Conservation (phyloP, 116 monocot genomes). For the Dioscorea cayenensis region DNA sequence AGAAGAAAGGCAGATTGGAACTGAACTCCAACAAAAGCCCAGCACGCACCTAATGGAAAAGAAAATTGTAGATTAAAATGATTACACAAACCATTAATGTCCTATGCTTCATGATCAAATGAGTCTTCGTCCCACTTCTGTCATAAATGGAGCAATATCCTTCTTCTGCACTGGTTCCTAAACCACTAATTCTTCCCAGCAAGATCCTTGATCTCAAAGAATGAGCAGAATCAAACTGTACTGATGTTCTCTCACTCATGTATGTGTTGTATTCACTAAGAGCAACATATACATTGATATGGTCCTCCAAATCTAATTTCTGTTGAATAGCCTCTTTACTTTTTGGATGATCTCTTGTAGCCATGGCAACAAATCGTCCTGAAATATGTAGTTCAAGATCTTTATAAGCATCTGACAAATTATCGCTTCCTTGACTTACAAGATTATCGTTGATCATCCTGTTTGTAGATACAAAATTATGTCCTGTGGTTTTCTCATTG, state of each 20-base stretch:
- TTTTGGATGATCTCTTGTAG: conserved; percentile 50
- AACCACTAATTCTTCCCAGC: conserved; percentile 74
- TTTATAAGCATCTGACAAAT: conserved; percentile 47
- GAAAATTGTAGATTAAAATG: background rate
- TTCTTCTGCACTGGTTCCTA: conserved; percentile 78
- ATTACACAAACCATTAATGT: conserved; percentile 69
- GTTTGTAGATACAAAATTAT: conserved; percentile 4
- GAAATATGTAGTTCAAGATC: conserved; percentile 74
- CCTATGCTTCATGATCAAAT: conserved; percentile 86
- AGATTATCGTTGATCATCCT: conserved; percentile 13
- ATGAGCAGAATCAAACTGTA: conserved; percentile 4
- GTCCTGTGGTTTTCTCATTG: conserved; percentile 9
- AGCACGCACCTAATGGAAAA: background rate
- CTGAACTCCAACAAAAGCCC: background rate
- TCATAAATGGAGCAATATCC: conserved; percentile 77
- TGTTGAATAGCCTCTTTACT: conserved; percentile 14
- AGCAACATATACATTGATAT: conserved; percentile 70
- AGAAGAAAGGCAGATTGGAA: background rate
- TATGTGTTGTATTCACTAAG: conserved; percentile 15
- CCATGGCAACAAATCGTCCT: conserved; percentile 71
- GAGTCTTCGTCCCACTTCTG: conserved; percentile 57
- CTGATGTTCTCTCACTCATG: background rate
- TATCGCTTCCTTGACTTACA: background rate
- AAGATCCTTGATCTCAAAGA: conserved; percentile 22
- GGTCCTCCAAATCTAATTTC: conserved; percentile 38